These are phyloP conservation scores for Phaeoacremonium minimum DNA, from an alignment of 2,329 filamentous ascomycete species.

Conservation along the genomic window DNA sequence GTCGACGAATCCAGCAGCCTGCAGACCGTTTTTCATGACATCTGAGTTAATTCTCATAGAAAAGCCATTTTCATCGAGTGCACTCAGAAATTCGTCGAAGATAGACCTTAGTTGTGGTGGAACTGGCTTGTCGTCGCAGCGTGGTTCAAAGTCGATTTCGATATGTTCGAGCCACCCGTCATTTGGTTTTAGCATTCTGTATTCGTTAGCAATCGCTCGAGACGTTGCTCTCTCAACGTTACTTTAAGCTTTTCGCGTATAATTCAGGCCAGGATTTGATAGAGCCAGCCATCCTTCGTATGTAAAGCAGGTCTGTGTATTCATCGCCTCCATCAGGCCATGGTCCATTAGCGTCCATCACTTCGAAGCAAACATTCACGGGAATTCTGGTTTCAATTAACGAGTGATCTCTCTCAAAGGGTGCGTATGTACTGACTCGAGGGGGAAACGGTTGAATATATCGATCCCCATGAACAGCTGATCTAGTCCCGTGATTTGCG, in stretches of 20 bases:
- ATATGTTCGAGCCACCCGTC: conserved; percentile 79
- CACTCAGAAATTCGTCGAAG: conserved; percentile 64
- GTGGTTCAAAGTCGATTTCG: conserved; percentile 79
- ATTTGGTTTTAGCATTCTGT: conserved; percentile 73
- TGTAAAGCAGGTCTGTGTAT: background rate
- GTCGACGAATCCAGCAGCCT: conserved; percentile 72
- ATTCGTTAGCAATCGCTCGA: background rate
- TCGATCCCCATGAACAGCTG: too few species aligned
- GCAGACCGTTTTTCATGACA: conserved; percentile 55
- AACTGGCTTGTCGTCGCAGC: conserved; percentile 63
- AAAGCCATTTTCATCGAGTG: conserved; percentile 61
- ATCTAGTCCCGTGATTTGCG: too few species aligned
- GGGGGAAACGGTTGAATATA: too few species aligned
- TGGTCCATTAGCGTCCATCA: too few species aligned
- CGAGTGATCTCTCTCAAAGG: too few species aligned
- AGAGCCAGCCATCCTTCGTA: background rate
- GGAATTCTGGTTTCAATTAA: too few species aligned
- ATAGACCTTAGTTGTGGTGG: conserved; percentile 54
- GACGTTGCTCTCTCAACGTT: conserved; percentile 12
- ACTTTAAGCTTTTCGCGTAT: conserved; percentile 63
- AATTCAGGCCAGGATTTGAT: conserved; percentile 1
- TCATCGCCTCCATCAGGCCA: background rate
- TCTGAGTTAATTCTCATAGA: conserved; percentile 56
- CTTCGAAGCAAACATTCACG: too few species aligned
- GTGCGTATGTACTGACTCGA: too few species aligned